Evolutionary conservation across 2,329 filamentous ascomycete species (phyloP), one percentile per base, ranked within the genome.

Genomic region (Dendrostoma leiphaemia): DNA sequence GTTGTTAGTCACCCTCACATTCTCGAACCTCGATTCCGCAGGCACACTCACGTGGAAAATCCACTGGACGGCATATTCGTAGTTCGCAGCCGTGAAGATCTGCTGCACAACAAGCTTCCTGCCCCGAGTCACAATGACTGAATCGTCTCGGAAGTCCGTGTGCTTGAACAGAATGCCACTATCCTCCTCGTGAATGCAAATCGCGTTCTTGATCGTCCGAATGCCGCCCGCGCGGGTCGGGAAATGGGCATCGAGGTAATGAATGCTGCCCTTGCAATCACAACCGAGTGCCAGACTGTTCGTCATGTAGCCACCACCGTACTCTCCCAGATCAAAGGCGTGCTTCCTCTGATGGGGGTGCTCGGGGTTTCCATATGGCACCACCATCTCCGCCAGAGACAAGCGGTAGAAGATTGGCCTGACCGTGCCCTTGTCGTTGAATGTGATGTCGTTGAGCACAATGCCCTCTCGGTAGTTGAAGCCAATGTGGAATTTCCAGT

Each of bases 401-500:
- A 97, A 77, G 45, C 92, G 83, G 80, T 94, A 96, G 73, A 97
- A 96, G 32, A 95, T 79, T 1, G 90, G 88, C 29, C 92, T 81
- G 31, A 86, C 77, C 40, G 75, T 86, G 43, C 90, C 86, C 70
- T 90, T 89, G 72, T 97, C 92, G 63, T 91, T 92, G 73, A 88
- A 96, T 3, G 86, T 89, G 67, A 96, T 91, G 73, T 96, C 91
- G 71, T 89, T 94, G 6, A 97, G 77, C 2, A 96, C 89, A 62
- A 96, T 88, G 21, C 92, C 92, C 72, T 97, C 92, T 24, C 90
- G 83, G 74, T 96, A 94, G 77, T 96, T 96, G 81, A 96, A 97
- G 23, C 92, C 92, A 56, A 97, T 83, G 69, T 96, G 92, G 60
- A 96, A 83, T 64, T 83, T 93, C 89, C 91, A 97, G 67, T 95